Evolutionary conservation across 805 yeast genomes (phyloP).

Genomic region (Clavispora fructus): DNA sequence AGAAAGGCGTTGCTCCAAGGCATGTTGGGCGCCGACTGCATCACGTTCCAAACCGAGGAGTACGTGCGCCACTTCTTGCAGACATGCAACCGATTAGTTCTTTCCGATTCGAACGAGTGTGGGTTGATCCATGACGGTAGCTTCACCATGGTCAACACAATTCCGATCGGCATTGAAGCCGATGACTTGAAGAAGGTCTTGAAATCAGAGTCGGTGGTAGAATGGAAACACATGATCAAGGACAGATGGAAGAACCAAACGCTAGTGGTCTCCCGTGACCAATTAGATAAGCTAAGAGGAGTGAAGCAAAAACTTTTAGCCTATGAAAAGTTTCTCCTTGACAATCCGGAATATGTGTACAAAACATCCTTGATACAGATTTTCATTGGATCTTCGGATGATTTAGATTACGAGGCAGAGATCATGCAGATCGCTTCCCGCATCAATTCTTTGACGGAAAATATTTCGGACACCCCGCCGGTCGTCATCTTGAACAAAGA

Average conservation of each 20-base stretch:
- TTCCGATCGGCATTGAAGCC: conserved; percentile 80
- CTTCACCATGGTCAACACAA: conserved; percentile 49
- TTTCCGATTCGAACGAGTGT: conserved; percentile 70
- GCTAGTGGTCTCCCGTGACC: conserved; percentile 82
- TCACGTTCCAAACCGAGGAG: conserved; percentile 88
- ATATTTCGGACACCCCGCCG: conserved; percentile 72
- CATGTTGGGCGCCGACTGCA: conserved; percentile 79
- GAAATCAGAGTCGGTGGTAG: conserved; percentile 44
- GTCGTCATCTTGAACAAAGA: conserved; percentile 87
- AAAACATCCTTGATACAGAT: conserved; percentile 78
- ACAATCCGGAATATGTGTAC: conserved; percentile 66
- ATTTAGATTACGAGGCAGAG: conserved; percentile 65
- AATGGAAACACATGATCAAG: conserved; percentile 66
- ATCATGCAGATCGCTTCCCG: conserved; percentile 74
- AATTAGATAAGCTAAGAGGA: conserved; percentile 83
- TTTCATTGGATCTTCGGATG: conserved; percentile 54
- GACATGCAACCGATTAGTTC: conserved; percentile 76
- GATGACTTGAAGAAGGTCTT: conserved; percentile 45
- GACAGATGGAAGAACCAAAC: conserved; percentile 72
- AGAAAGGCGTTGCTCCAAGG: conserved; percentile 74
- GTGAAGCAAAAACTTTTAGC: conserved; percentile 83
- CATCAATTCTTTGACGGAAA: conserved; percentile 71
- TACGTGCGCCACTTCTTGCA: conserved; percentile 91
- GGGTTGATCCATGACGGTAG: conserved; percentile 60
- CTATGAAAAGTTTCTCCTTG: conserved; percentile 68